phyloP scores from a whole-genome alignment of 345 rosid genomes.

The Euphorbia peplus region DNA sequence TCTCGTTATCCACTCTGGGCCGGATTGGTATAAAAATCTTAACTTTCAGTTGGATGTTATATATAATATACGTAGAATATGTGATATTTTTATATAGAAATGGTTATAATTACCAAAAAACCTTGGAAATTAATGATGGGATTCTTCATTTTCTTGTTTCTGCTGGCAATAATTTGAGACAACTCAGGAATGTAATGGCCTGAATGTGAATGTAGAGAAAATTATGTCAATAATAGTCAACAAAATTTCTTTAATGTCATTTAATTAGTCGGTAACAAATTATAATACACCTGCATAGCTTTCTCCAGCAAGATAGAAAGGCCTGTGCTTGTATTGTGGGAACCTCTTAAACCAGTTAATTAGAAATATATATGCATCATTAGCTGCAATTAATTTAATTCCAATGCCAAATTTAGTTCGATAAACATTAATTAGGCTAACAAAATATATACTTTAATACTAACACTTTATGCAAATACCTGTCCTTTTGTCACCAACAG shows the following conservation, averaged over 20 bases:
- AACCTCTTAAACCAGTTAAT: slow-evolving; percentile 68
- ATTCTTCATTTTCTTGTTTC: slow-evolving; percentile 46
- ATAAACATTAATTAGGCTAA: too few species aligned
- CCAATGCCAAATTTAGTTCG: too few species aligned
- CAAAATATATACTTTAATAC: neutral
- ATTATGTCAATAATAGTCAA: neutral
- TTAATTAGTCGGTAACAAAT: slow-evolving; percentile 11
- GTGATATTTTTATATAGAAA: neutral
- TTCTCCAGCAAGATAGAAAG: slow-evolving; percentile 87
- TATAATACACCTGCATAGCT: slow-evolving; percentile 77
- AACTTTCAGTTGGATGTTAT: too few species aligned
- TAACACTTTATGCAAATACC: slow-evolving; percentile 31
- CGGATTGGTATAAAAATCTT: too few species aligned
- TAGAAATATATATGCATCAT: slow-evolving; percentile 62
- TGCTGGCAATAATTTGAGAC: slow-evolving; percentile 47
- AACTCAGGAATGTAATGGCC: slow-evolving; percentile 89
- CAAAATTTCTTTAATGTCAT: neutral
- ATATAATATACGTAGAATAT: too few species aligned
- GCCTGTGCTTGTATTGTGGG: slow-evolving; percentile 62
- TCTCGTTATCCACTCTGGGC: too few species aligned
- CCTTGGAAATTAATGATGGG: slow-evolving; percentile 67
- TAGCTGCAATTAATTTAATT: slow-evolving; percentile 41
- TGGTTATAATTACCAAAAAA: slow-evolving; percentile 48
- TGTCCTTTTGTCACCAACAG: slow-evolving; percentile 77
- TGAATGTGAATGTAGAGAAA: slow-evolving; percentile 9